A percentile compares a stretch with the other conserved stretches of the same genome.
These are phyloP conservation scores for Candida pseudofarinosa DNA, from an alignment of 805 yeast species.

Conservation along the genomic window DNA sequence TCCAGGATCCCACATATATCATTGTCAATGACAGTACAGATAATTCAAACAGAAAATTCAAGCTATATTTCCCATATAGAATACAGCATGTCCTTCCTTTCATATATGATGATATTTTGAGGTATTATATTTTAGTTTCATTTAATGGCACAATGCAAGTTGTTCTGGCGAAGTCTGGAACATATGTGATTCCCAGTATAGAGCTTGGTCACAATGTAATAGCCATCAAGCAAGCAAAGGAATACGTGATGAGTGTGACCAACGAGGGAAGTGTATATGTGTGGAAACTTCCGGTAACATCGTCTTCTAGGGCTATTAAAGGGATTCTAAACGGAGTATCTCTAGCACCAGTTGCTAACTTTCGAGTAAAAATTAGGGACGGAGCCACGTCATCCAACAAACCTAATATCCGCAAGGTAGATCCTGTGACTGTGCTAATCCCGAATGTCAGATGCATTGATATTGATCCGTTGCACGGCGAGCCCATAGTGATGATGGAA, in stretches of 20 bases:
- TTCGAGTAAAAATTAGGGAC: conserved; percentile 12
- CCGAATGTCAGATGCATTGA: conserved; percentile 25
- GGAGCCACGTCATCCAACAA: not conserved
- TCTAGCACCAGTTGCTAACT: conserved; percentile 50
- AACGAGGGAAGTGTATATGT: conserved; percentile 46
- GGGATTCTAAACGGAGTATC: conserved; percentile 42
- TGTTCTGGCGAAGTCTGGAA: conserved; percentile 42
- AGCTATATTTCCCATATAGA: conserved; percentile 43
- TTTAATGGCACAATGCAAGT: conserved; percentile 54
- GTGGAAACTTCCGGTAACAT: conserved; percentile 40
- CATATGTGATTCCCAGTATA: conserved; percentile 42
- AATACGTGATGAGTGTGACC: conserved; percentile 42
- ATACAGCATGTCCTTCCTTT: conserved; percentile 46
- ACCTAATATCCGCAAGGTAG: not conserved
- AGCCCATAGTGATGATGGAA: conserved; percentile 39
- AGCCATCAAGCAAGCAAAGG: conserved; percentile 29
- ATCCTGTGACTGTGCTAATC: conserved; percentile 4
- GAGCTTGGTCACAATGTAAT: conserved; percentile 50
- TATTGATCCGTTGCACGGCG: conserved; percentile 31
- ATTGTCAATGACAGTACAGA: conserved; percentile 38
- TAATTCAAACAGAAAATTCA: conserved; percentile 25
- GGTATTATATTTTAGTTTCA: conserved; percentile 52
- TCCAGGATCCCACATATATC: conserved; percentile 43
- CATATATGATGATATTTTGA: conserved; percentile 25
- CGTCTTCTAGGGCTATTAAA: conserved; percentile 13